Conservation (phyloP, 2,329 filamentous ascomycete species). For the Neonectria ditissima region DNA sequence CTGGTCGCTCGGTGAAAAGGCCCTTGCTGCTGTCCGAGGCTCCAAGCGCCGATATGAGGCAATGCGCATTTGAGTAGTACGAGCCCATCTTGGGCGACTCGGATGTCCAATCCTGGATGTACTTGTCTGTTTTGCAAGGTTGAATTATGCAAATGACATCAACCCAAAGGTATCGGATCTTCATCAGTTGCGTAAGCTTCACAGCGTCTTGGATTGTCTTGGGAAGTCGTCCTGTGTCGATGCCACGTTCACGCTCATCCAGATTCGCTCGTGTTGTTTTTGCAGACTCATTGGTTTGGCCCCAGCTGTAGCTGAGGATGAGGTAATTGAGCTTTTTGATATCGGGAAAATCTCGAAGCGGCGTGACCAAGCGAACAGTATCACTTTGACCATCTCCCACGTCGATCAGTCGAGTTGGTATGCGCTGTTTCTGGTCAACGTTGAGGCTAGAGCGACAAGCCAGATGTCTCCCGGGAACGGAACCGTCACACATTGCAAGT, state of each 20-base stretch:
- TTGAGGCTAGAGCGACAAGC: no score
- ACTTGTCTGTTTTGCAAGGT: background rate
- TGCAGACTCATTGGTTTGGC: background rate
- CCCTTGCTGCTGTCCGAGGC: constrained; percentile 19
- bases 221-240: background rate
- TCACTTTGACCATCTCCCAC: background rate
- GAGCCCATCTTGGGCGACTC: constrained; percentile 24
- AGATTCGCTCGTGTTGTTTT: background rate
- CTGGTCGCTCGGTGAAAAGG: constrained; percentile 6
- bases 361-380: no score
- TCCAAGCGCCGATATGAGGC: constrained; percentile 19
- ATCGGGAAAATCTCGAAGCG: no score
- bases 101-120: constrained; percentile 15
- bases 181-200: background rate
- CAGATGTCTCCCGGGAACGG: no score
- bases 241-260: background rate
- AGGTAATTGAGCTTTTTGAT: background rate
- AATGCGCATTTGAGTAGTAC: constrained; percentile 24
- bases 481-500: background rate
- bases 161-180: background rate
- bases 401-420: background rate
- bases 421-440: background rate
- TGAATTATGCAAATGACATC: background rate
- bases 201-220: background rate
- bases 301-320: constrained; percentile 10